Evolutionary conservation across 2,329 filamentous ascomycete species (phyloP).

Genomic region (Cladosporium oxysporum): DNA sequence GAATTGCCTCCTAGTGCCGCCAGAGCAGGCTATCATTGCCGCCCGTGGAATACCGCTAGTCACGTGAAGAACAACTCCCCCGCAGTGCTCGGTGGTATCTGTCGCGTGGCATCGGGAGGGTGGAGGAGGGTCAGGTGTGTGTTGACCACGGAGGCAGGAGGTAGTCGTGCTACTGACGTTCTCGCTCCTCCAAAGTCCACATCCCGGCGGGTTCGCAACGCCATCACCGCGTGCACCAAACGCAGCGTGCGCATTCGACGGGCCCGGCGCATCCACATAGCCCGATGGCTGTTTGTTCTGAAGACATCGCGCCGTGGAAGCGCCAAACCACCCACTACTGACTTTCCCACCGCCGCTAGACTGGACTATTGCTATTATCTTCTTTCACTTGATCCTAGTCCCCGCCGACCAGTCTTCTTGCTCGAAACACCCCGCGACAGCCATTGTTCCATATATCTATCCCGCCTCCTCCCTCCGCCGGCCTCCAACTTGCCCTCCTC

Average conservation of each 20-base stretch:
- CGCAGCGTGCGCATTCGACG: slow-evolving; percentile 3
- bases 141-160: too few species aligned
- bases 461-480: background rate
- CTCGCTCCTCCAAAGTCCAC: background rate
- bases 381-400: slow-evolving; percentile 1
- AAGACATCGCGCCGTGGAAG: slow-evolving; percentile 8
- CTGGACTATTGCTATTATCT: background rate
- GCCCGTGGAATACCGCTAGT: background rate
- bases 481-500: background rate
- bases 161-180: background rate
- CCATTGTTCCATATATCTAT: slow-evolving; percentile 10
- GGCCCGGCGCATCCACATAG: slow-evolving; percentile 18
- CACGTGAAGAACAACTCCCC: background rate
- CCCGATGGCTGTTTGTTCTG: slow-evolving; percentile 8
- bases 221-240: slow-evolving; percentile 12
- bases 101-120: slow-evolving; percentile 12
- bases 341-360: slow-evolving; percentile 14
- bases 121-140: background rate
- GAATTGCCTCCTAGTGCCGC: background rate
- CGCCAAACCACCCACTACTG: slow-evolving; percentile 13
- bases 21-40: background rate
- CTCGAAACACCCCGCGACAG: background rate
- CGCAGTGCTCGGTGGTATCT: background rate
- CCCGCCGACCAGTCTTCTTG: background rate
- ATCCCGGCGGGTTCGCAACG: slow-evolving; percentile 8